Evolutionary conservation across 2,329 filamentous ascomycete species (phyloP).

Genomic region (Fusarium marasasianum): DNA sequence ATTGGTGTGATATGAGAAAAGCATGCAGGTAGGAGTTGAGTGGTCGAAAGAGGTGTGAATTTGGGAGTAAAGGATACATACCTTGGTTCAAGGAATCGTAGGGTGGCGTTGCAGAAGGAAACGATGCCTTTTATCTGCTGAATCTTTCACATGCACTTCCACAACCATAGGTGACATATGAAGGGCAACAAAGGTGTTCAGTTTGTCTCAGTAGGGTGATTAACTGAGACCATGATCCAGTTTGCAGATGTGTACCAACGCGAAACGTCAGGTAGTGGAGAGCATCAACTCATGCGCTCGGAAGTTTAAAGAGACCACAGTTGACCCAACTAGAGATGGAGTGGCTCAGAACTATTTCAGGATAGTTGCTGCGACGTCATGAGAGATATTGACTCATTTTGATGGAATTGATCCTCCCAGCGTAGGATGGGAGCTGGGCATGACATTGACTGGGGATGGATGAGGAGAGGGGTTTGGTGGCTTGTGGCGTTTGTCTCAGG

Average conservation of each 20-base stretch:
- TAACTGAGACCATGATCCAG: conserved; percentile 16
- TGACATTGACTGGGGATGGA: neutral
- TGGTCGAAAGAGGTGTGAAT: conserved; percentile 10
- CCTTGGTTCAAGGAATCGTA: neutral
- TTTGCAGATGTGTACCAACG: neutral
- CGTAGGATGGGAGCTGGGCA: neutral
- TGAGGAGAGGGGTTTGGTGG: conserved; percentile 18
- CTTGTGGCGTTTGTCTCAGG: conserved; percentile 26
- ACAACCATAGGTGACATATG: neutral
- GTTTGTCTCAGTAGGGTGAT: neutral
- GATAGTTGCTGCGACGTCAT: neutral
- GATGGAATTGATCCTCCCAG: neutral
- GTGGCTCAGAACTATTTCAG: neutral
- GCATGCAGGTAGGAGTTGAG: conserved; percentile 17
- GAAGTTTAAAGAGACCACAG: neutral
- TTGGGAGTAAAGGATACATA: neutral
- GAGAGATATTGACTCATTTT: neutral
- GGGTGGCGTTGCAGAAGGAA: neutral
- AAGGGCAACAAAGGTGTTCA: conserved; percentile 5
- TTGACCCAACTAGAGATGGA: neutral
- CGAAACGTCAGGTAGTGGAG: neutral
- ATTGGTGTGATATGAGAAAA: conserved; percentile 10
- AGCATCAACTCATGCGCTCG: neutral
- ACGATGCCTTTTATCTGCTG: neutral
- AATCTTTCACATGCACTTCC: neutral